phyloP scores from a whole-genome alignment of 768 basidiomycete species.

The Hygrophorus russula region DNA sequence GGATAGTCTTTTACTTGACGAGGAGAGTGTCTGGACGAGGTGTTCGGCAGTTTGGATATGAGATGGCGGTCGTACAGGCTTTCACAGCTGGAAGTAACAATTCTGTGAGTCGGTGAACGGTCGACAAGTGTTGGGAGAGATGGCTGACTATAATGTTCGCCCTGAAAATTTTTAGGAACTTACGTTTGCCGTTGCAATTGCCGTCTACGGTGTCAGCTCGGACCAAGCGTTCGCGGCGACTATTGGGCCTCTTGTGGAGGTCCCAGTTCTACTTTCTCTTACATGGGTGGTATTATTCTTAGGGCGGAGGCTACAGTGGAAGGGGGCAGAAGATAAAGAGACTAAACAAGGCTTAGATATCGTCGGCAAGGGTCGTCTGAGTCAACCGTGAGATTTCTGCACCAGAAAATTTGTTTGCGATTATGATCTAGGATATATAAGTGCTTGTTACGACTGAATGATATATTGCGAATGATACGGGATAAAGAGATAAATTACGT shows the following conservation, averaged over 20 bases:
- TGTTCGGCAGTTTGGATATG: conserved; percentile 35
- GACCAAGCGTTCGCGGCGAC: conserved; percentile 77
- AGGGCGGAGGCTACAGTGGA: conserved; percentile 2
- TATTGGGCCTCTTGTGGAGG: conserved; percentile 68
- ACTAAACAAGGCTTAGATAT: no score
- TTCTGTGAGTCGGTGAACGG: conserved; percentile 33
- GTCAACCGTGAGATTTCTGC: no score
- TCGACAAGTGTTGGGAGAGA: no score
- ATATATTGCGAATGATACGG: no score
- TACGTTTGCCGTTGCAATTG: conserved; percentile 73
- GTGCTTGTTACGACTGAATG: no score
- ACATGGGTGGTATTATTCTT: conserved; percentile 6
- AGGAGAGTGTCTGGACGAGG: conserved; percentile 16
- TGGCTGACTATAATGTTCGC: background rate
- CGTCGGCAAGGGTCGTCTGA: no score
- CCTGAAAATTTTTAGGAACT: conserved; percentile 53
- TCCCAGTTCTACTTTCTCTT: conserved; percentile 17
- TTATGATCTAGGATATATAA: no score
- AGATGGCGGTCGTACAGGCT: conserved; percentile 64
- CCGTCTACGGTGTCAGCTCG: conserved; percentile 66
- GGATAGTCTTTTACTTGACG: conserved; percentile 37
- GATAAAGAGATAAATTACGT: no score
- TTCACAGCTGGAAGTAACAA: conserved; percentile 80
- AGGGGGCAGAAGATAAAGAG: background rate
- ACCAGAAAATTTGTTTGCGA: no score